Evolutionary conservation across 495 filamentous ascomycete species (phyloP).

Genomic region (Neurospora discreta): DNA sequence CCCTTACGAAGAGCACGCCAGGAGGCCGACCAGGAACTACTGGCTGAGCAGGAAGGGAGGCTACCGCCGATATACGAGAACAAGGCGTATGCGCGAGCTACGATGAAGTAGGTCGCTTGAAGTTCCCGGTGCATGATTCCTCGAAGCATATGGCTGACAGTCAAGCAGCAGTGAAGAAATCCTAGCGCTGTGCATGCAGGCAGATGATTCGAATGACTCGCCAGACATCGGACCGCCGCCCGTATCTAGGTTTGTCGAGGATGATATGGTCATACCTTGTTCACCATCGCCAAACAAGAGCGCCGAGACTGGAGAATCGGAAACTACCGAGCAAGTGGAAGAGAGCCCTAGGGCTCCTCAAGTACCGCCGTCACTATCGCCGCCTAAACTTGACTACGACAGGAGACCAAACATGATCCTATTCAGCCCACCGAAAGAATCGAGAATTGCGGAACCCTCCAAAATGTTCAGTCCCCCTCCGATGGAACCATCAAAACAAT

Average conservation of each 20-base stretch:
- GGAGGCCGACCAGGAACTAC: conserved; percentile 41
- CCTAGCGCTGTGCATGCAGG: conserved; percentile 37
- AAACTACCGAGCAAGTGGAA: conserved; percentile 12
- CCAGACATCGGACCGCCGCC: conserved; percentile 57
- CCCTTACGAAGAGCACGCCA: conserved; percentile 33
- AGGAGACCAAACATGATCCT: conserved; percentile 5
- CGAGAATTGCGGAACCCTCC: not conserved
- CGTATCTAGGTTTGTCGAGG: conserved; percentile 51
- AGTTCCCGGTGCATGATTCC: not conserved
- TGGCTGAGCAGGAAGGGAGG: conserved; percentile 49
- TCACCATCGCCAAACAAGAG: conserved; percentile 29
- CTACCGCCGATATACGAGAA: conserved; percentile 78
- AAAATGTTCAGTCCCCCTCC: not conserved
- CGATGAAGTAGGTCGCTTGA: conserved; percentile 52
- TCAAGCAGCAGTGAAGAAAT: conserved; percentile 28
- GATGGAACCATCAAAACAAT: not conserved
- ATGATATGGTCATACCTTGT: conserved; percentile 42
- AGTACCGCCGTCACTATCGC: not conserved
- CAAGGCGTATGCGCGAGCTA: conserved; percentile 61
- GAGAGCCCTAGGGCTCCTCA: conserved; percentile 1
- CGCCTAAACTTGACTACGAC: conserved; percentile 10
- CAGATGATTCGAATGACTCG: conserved; percentile 41
- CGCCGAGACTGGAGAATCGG: conserved; percentile 2
- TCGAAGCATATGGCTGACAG: conserved; percentile 5
- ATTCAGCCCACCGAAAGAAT: not conserved